phyloP scores from a whole-genome alignment of 2,329 filamentous ascomycete species.

The Exophiala sideris region DNA sequence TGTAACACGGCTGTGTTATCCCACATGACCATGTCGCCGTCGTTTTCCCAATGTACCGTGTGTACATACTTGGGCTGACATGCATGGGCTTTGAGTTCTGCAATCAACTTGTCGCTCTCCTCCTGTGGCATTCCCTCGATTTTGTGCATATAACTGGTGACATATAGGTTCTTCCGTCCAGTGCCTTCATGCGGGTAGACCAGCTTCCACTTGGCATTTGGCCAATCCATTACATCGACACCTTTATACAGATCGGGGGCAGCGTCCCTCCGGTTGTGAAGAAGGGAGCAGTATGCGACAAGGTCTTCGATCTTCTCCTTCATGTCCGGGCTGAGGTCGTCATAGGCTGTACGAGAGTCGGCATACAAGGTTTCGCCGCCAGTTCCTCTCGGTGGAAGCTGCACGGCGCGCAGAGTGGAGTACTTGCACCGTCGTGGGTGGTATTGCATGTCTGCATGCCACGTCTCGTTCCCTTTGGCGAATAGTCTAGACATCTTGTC shows the following conservation, averaged over 20 bases:
- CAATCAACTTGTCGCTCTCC: not conserved
- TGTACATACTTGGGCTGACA: conserved; percentile 2
- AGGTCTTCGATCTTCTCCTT: not conserved
- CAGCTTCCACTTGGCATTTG: not conserved
- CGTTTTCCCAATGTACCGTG: conserved; percentile 5
- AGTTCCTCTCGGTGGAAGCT: conserved; percentile 1
- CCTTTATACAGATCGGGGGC: conserved; percentile 1
- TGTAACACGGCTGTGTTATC: conserved; percentile 5
- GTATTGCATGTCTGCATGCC: conserved; percentile 2
- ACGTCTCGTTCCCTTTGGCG: conserved; percentile 1
- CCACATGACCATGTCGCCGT: conserved; percentile 9
- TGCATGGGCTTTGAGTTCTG: not conserved
- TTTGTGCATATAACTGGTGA: not conserved
- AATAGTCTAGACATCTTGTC: not conserved
- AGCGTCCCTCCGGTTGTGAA: not conserved
- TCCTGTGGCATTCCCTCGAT: not conserved
- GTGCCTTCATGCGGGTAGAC: not conserved
- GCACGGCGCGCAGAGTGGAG: not conserved
- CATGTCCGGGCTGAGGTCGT: conserved; percentile 1
- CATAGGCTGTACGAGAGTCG: conserved; percentile 6
- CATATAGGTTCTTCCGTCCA: not conserved
- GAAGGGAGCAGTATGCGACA: not conserved
- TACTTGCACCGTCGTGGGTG: not conserved
- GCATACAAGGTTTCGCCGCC: not conserved
- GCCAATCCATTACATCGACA: not conserved